Base-by-base conservation (phyloP, 2,329 filamentous ascomycete species). In the Huntiella decipiens region DNA sequence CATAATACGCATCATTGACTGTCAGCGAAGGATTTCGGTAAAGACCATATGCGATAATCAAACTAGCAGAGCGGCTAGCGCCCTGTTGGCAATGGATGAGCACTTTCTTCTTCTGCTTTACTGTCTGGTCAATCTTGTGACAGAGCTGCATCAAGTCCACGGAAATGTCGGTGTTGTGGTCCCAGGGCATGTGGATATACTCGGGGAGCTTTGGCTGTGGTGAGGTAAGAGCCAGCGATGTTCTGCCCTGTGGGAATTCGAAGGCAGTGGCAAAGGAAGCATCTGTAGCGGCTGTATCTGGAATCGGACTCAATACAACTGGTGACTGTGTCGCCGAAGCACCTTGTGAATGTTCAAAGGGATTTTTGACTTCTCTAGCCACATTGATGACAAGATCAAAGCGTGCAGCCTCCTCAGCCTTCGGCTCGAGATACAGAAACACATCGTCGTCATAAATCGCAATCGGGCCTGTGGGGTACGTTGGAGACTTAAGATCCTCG, bases 381-480 rank as follows among this genome's bases (percentile, higher is more conserved):
- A 88, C 83, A 52, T 92, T 92, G 56, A 91, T 77, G 13, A 92
- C 76, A 2, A 88, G 79, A 54, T 91, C 84, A 52, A 87, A 92
- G 32, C 73, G 68, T 8, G 78, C 69, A 2, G 82, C 82, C 57
- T 87, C 80, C 36, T 86, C 78, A 0, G 77, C 77, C 1, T 79
- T 83, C 0, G 83, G 83, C 57, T 92, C 83, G 36, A 83, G 66
- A 55, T 87, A 92, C 0, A 91, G 68, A 56, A 77, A 86, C 5
- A 92, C 76, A 38, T 79, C 73, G 48, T 83, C 78, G 45, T 76
- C 77, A 53, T 88, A 87, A 43, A 92, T 87, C 53, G 81, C 77
- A 45, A 88, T 79, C 1, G 83, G 84, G 0, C 83, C 83, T 52
- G 85, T 73, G 0, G 83, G 83, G 56, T 92, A 92, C 1, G 81